Evolutionary conservation across 768 basidiomycete species (phyloP).

Genomic region (Tulasnella sp.): DNA sequence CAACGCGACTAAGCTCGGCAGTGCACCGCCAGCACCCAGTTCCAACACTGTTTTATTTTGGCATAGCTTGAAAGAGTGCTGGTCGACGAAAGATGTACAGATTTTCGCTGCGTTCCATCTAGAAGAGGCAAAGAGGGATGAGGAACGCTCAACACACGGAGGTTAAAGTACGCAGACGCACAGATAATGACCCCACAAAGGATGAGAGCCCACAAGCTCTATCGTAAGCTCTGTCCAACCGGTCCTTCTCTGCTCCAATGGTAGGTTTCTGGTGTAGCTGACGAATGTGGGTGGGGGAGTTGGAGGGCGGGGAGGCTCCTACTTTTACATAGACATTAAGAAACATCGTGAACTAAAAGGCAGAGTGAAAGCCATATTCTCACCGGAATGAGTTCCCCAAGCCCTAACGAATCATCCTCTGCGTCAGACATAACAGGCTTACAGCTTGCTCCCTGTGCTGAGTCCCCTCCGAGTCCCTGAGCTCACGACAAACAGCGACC

Average conservation of each 20-base stretch:
- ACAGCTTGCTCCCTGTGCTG: background rate
- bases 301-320: conserved; percentile 26
- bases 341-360: background rate
- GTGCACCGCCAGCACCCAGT: conserved; percentile 86
- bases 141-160: background rate
- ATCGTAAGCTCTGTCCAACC: conserved; percentile 45
- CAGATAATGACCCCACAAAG: conserved; percentile 78
- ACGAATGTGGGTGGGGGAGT: conserved; percentile 26
- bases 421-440: background rate
- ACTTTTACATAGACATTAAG: background rate
- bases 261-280: conserved; percentile 20
- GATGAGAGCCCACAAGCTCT: conserved; percentile 67
- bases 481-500: background rate
- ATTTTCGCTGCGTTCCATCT: conserved; percentile 75
- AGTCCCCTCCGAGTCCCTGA: background rate
- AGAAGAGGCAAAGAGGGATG: background rate
- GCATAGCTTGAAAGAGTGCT: conserved; percentile 40
- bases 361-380: background rate
- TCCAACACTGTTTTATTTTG: conserved; percentile 56
- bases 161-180: conserved; percentile 30
- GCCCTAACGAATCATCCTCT: background rate
- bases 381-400: background rate
- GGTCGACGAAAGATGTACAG: conserved; percentile 62
- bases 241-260: background rate
- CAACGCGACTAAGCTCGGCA: conserved; percentile 71